Percentiles rank a stretch among this genome's conserved stretches.
Conservation (phyloP, 2,329 filamentous ascomycete species). For the Alternaria sp. region DNA sequence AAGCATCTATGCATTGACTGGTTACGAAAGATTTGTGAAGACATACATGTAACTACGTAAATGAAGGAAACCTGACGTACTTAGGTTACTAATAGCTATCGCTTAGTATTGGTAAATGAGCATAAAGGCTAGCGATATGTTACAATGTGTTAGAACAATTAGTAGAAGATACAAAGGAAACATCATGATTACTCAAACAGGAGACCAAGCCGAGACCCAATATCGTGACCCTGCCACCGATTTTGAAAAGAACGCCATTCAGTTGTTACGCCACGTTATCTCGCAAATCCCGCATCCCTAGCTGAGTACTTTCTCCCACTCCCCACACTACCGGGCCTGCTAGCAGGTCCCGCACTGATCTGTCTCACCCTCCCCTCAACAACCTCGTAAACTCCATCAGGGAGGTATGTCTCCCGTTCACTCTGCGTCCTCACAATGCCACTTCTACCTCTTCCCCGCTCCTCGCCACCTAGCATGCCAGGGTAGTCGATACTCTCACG, state of each 20-base stretch:
- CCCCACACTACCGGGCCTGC: not conserved
- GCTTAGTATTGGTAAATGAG: not conserved
- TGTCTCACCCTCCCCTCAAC: slow-evolving; percentile 14
- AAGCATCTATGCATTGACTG: too few species aligned
- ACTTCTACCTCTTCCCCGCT: not conserved
- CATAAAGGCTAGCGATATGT: not conserved
- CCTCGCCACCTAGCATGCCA: not conserved
- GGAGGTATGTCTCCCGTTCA: slow-evolving; percentile 10
- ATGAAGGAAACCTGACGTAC: not conserved
- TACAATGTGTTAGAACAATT: not conserved
- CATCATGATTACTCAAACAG: not conserved
- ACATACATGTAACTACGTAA: not conserved
- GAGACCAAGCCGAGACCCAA: not conserved
- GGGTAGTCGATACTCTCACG: slow-evolving; percentile 2
- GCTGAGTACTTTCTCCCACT: slow-evolving; percentile 1
- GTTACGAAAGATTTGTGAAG: too few species aligned
- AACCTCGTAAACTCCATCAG: slow-evolving; percentile 18
- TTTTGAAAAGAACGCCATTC: not conserved
- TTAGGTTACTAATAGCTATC: not conserved
- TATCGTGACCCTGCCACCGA: not conserved
- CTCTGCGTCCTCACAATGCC: not conserved
- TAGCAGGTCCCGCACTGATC: slow-evolving; percentile 1
- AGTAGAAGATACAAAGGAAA: not conserved
- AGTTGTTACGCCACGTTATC: not conserved
- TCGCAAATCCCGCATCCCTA: slow-evolving; percentile 10